Base-by-base conservation (phyloP, 768 basidiomycete genomes). In the Pholiota conissans region DNA sequence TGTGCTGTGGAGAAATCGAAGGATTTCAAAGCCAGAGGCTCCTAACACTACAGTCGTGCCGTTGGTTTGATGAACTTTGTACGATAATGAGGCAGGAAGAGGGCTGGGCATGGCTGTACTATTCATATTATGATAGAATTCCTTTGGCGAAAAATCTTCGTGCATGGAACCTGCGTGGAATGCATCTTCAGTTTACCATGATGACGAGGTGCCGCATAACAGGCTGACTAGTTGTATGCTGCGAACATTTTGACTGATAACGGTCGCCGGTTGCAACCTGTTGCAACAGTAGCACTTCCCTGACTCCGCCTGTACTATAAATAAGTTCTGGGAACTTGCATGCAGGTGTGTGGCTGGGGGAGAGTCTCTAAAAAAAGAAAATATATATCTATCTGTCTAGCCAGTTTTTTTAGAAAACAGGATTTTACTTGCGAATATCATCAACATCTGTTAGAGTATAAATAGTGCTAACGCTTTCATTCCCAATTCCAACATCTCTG, bases 1-100 rank as follows among this genome's bases (percentile, higher is more conserved):
- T 86, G 82, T 63, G 80, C 84, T 14, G 82, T 91, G 49, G 89
- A 87, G 70, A 85, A 83, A 70, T 74, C 75, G 57, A 84, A 83
- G 62, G 75, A 64, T 27, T 56, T 53, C 26, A 66, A 64, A 46
- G 55, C 57, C 32, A 60, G 58, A 46, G 58, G 16, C 14, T 39
- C 35, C 27, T 37, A 53, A 35, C 27, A 32, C n/a, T n/a, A n/a
- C n/a, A n/a, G n/a, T 40, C 53, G 26, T 18, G 10, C 24, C 3
- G 22, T 13, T 14, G 13, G 26, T 18, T 18, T 6, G 14, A 37
- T 5, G 35, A 39, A 39, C n/a, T n/a, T 39, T 39, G 18, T 22
- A 24, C 16, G 29, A 48, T 24, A 30, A 35, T 4, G n/a, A 16
- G 24, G n/a, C 27, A 24, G 16, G 49, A 8, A 14, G 32, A 4